Conservation (phyloP, 176 grass and related monocot species). For the Poa annua region DNA sequence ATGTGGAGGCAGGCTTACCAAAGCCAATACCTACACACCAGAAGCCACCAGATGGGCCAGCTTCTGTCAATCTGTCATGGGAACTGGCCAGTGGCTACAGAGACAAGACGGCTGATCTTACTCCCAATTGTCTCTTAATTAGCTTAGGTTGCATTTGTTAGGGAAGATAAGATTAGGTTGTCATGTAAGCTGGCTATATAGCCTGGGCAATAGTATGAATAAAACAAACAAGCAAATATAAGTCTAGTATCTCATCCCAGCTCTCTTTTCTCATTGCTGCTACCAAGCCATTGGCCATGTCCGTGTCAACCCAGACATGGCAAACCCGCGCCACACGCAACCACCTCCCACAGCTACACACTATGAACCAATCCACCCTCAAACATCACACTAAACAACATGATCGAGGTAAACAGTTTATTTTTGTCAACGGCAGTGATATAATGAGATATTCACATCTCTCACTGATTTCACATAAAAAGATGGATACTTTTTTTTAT, state of each 20-base stretch:
- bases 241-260: conserved; percentile 18
- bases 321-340: not conserved
- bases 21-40: not conserved
- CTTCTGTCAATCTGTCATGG: not conserved
- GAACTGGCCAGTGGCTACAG: not conserved
- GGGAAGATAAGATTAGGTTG: conserved; percentile 25
- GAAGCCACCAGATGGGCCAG: not conserved
- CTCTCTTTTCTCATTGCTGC: not conserved
- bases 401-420: not conserved
- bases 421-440: conserved; percentile 13
- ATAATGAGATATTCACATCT: conserved; percentile 4
- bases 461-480: conserved; percentile 12
- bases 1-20: not conserved
- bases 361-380: not conserved
- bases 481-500: not conserved
- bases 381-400: conserved; percentile 1
- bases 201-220: conserved; percentile 13
- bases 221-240: not conserved
- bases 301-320: not conserved
- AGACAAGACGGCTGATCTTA: conserved; percentile 14
- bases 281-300: not conserved
- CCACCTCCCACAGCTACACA: conserved; percentile 3
- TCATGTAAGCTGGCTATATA: conserved; percentile 4
- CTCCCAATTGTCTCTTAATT: conserved; percentile 7
- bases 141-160: not conserved